These are phyloP conservation scores for Thelonectria rubi DNA, from an alignment of 2,329 filamentous ascomycete species.

Conservation along the genomic window DNA sequence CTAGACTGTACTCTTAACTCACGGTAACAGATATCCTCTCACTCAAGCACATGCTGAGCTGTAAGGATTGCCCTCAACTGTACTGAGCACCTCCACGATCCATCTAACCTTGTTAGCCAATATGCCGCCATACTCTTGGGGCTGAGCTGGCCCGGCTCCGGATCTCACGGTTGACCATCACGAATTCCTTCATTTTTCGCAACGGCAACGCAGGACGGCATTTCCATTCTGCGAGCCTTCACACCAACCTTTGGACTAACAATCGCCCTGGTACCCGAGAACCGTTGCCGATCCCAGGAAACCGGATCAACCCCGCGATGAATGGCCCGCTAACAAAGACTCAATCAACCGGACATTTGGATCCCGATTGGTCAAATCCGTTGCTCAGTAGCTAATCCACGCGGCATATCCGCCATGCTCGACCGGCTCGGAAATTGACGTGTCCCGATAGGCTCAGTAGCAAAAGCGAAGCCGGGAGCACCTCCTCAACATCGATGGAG, in stretches of 20 bases:
- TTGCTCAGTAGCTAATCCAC: background rate
- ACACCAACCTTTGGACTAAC: background rate
- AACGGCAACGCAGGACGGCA: constrained; percentile 4
- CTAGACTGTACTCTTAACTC: too few species aligned
- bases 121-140: too few species aligned
- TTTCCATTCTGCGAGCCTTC: background rate
- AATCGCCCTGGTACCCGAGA: constrained; percentile 7
- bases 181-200: background rate
- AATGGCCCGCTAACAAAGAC: background rate
- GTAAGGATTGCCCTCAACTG: too few species aligned
- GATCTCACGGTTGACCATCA: background rate
- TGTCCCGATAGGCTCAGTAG: constrained; percentile 10
- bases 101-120: too few species aligned
- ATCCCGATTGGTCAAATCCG: constrained; percentile 7
- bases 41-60: too few species aligned
- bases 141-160: too few species aligned
- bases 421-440: constrained; percentile 1
- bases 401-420: constrained; percentile 12
- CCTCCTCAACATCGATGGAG: background rate
- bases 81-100: too few species aligned
- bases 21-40: too few species aligned
- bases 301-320: constrained; percentile 10
- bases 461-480: background rate
- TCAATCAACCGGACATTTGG: constrained; percentile 1
- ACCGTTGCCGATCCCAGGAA: constrained; percentile 7